Evolutionary conservation across 176 grass and related monocot species (phyloP), one percentile per base, ranked within the genome.

Genomic region (Carex kokanica): DNA sequence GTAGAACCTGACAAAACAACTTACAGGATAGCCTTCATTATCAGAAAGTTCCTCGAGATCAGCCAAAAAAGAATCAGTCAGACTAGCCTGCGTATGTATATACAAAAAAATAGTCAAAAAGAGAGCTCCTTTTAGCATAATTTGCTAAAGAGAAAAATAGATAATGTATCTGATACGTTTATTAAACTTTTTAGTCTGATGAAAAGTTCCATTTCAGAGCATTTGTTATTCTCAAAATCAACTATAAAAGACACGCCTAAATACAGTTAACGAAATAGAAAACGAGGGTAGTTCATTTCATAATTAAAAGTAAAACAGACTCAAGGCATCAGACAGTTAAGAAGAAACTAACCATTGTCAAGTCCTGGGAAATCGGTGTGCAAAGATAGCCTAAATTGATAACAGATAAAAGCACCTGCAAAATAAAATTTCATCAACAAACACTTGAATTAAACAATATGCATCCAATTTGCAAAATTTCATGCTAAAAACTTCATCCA

Each of bases 51-150:
- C 92, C 53, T 94, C 94, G 16, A 97, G 92, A 91, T 97, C 92
- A 0, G 94, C 90, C 77, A 97, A 90, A 82, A 97, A 97, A 67
- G 94, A 97, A 91, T 97, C 94, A 68, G 92, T 92, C 88, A 97
- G 88, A 85, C 87, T 92, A 43, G 92, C 94, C 92, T 97, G 87
- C 45, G 29, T 74, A 81, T 57, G 5, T 38, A 13, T 57, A 6
- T 5, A 3, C 2, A 75, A 83, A 86, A 86, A 32, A 15, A 66
- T 15, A 34, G 8, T 34, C n/a, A 61, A 15, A 66, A 66, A 34
- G 53, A 29, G 21, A 51, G 43, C 43, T 52, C 70, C 17, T 71
- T 72, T 18, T 23, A 21, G 52, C 20, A 49, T 14, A 68, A 5
- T 38, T 16, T 12, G 29, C 0, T 18, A 68, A 68, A 38, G 10